phyloP scores from a whole-genome alignment of 352 stramenopile species.

The Phytophthora multivora region DNA sequence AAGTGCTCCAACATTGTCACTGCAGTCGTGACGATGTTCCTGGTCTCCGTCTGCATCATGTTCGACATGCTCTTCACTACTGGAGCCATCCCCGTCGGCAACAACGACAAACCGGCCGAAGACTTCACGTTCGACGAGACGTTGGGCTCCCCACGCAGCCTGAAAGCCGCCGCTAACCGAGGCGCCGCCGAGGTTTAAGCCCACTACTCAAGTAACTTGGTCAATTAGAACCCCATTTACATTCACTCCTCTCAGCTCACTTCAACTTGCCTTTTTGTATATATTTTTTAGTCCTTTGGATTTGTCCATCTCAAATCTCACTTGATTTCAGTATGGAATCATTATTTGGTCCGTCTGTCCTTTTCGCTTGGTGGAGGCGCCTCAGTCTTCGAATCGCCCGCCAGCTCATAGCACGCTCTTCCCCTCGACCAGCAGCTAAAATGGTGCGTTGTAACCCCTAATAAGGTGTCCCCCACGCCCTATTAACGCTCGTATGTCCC shows the following conservation, averaged over 20 bases:
- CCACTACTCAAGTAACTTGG: not conserved
- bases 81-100: constrained; percentile 36
- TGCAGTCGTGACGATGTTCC: constrained; percentile 56
- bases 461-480: too few relatives aligned
- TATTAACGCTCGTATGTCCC: not conserved
- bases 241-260: not conserved
- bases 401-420: constrained; percentile 3
- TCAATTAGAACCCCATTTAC: not conserved
- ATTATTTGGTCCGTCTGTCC: not conserved
- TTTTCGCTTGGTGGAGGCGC: constrained; percentile 18
- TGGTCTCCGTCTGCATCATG: constrained; percentile 59
- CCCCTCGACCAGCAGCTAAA: constrained; percentile 1
- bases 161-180: constrained; percentile 39
- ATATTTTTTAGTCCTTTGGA: not conserved
- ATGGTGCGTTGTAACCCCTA: constrained; percentile 20
- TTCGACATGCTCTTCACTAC: constrained; percentile 60
- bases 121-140: constrained; percentile 60
- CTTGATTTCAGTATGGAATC: not conserved
- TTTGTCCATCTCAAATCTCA: not conserved
- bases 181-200: constrained; percentile 38
- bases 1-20: constrained; percentile 63
- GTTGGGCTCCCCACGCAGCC: constrained; percentile 36
- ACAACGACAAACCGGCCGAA: constrained; percentile 22
- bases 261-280: constrained; percentile 9
- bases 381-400: constrained; percentile 31